Base-by-base conservation (phyloP, 345 rosid genomes). In the Barbarea vulgaris region DNA sequence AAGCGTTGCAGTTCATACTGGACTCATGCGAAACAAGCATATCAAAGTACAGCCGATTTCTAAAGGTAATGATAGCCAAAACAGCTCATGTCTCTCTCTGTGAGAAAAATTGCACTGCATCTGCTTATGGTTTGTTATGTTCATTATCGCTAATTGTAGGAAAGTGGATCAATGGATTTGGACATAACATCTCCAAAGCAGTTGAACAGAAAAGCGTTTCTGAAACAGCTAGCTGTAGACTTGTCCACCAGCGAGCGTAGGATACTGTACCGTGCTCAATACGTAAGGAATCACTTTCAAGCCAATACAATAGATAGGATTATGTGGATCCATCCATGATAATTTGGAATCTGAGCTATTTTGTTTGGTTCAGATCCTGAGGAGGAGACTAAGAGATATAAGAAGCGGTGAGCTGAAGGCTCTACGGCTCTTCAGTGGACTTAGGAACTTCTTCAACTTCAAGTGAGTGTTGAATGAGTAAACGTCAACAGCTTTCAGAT, bases 211-310 rank as follows among this genome's bases (percentile, higher is more conserved):
- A 86, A 88, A 78, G 69, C 87, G 71, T 94, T 94, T 82, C 82
- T 94, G 67, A 95, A 95, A 81, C 99, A 95, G 84, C 75, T 95
- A 66, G 99, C 97, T 3, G 97, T 91, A 65, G 99, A 95, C 84
- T 80, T 91, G 82, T 91, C 91, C 67, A 85, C 80, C 36, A 95
- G 96, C 39, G 99, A 91, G 71, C 90, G 79, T 59, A 86, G 97
- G 81, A 95, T 91, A 81, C 83, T 95, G 10, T 95, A 84, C 57
- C 93, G 97, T 58, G 85, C 97, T 47, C 96, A 91, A 87, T 84
- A 87, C 57, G 99, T 95, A 84, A 90, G 96, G 54, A 36, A 59
- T 59, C 18, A 28, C 33, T 46, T 27, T 56, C 34, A 62, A 51
- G 14, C 63, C 18, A 22, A 36, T 62, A 44, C 50, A 19, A 18